These are phyloP conservation scores for Teunomyces aglyptinius DNA, from an alignment of 805 yeast genomes.

Conservation along the genomic window DNA sequence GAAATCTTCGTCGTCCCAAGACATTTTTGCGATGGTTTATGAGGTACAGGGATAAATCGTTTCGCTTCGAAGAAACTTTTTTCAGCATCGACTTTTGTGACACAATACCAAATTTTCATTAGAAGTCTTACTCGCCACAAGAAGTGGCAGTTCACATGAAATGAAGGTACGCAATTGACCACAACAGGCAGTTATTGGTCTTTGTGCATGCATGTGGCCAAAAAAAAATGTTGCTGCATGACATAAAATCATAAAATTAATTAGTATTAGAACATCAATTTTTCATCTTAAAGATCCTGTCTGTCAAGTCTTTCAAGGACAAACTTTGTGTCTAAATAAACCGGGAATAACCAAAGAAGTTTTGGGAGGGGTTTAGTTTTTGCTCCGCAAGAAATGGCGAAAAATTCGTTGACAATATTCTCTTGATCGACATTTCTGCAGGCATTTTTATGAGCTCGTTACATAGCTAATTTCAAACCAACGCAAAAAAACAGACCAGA, in stretches of 20 bases:
- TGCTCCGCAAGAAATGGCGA: too few species aligned
- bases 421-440: not conserved
- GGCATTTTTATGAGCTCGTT: not conserved
- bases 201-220: too few species aligned
- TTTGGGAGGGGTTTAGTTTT: too few species aligned
- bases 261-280: too few species aligned
- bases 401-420: too few species aligned
- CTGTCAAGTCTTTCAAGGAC: too few species aligned
- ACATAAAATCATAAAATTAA: not conserved
- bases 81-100: slow-evolving; percentile 4
- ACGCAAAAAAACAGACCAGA: not conserved
- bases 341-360: too few species aligned
- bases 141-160: not conserved
- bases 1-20: slow-evolving; percentile 89
- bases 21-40: slow-evolving; percentile 25
- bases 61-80: slow-evolving; percentile 3
- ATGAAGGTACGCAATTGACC: not conserved
- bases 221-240: not conserved
- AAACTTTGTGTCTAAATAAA: too few species aligned
- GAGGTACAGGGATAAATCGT: not conserved
- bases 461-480: slow-evolving; percentile 1
- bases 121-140: not conserved
- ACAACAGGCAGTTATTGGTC: not conserved
- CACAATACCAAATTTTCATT: not conserved
- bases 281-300: too few species aligned